Evolutionary conservation across 129 eudicot species (phyloP), one percentile per base, ranked within the genome.

Genomic region (Calendula officinalis): DNA sequence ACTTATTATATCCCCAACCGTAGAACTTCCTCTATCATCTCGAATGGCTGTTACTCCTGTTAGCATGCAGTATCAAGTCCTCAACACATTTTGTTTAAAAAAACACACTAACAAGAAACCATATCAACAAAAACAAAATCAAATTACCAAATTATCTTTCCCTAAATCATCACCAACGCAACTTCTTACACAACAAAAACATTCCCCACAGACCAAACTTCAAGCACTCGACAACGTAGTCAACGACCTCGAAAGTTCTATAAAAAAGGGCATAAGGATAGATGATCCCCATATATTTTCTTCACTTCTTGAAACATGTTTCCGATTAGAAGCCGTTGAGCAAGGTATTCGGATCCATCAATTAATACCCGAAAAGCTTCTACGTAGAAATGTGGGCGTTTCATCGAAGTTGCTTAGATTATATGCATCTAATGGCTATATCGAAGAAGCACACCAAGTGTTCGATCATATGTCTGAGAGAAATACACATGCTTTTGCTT

Each of bases 401-500:
- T 77, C 86, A 0, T 84, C 95, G 8, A 91, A 91, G 78, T 76
- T 91, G n/a, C 71, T 91, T 2, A 69, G 95, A 6, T n/a, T 91
- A 6, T 91, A 91, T 40, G 84, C 95, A 0, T 27, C 77, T 5
- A 78, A 49, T 54, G 97, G 97, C 35, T 77, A 56, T 5, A 60
- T 87, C 17, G 92, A 86, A 12, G 82, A 86, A 37, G 97, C 97
- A 11, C 97, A 91, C 78, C 87, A 87, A 32, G 72, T 87, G 97
- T 91, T 91, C 37, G 97, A 87, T 56, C 9, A 71, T 80, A 91
- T 91, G 96, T 82, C 76, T 47, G 67, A 48, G 34, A 70, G 75
- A 59, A 78, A 78, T 8, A 66, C 64, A 0, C 67, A 61, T 11
- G 80, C 98, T 38, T 91, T 86, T 57, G 79, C 84, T 3, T 86